phyloP scores from a whole-genome alignment of 805 yeast genomes.

The Spathaspora arborariae region DNA sequence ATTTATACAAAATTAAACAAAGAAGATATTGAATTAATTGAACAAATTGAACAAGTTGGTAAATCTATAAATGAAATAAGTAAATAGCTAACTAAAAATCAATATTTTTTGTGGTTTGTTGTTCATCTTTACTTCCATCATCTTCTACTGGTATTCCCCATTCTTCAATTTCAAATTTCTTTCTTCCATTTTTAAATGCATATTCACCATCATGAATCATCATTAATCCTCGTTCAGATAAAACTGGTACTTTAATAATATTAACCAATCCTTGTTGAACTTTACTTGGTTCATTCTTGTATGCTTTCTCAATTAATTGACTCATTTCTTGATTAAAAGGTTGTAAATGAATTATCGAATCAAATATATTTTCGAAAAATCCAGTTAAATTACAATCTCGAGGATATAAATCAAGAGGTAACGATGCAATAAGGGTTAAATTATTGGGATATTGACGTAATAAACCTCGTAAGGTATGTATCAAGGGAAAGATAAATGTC shows the following conservation, averaged over 20 bases:
- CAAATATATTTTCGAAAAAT: slow-evolving; percentile 55
- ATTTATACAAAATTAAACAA: slow-evolving; percentile 2
- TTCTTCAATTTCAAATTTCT: slow-evolving; percentile 80
- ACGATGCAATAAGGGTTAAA: slow-evolving; percentile 49
- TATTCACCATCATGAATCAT: slow-evolving; percentile 67
- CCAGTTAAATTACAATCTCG: slow-evolving; percentile 45
- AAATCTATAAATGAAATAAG: not conserved
- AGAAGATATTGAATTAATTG: not conserved
- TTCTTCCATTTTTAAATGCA: slow-evolving; percentile 68
- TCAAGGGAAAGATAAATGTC: slow-evolving; percentile 51
- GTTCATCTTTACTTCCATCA: slow-evolving; percentile 39
- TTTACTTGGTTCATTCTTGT: slow-evolving; percentile 67
- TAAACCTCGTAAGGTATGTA: slow-evolving; percentile 55
- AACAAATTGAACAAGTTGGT: not conserved
- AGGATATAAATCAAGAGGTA: slow-evolving; percentile 66
- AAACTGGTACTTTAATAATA: slow-evolving; percentile 63
- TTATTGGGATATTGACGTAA: slow-evolving; percentile 43
- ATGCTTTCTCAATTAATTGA: slow-evolving; percentile 62
- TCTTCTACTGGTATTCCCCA: slow-evolving; percentile 99
- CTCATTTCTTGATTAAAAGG: slow-evolving; percentile 78
- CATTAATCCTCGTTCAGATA: slow-evolving; percentile 81
- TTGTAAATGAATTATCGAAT: slow-evolving; percentile 67
- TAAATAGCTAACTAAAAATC: slow-evolving; percentile 22
- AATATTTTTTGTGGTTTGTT: slow-evolving; percentile 30
- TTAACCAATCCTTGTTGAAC: slow-evolving; percentile 86